Base-by-base conservation (phyloP, 2,329 filamentous ascomycete genomes). In the Aspergillus ochraceoroseus region DNA sequence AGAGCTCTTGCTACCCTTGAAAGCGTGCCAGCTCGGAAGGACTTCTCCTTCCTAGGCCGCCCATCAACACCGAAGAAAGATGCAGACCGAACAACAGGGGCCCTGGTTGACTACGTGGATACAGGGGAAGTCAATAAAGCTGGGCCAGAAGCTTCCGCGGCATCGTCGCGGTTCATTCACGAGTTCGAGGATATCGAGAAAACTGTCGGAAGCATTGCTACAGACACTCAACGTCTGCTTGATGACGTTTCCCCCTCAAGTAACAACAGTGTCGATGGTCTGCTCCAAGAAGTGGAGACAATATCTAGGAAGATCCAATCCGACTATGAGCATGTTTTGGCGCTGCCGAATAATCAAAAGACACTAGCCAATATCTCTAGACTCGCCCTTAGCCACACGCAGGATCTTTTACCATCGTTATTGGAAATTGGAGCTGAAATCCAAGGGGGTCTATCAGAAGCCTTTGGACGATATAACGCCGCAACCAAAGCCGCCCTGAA, bases 301-400 rank as follows among this genome's bases (percentile, higher is more conserved):
- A 74, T 96, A 40, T 82, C 82, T 36, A 87, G 81, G 55, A 95
- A 95, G 65, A 85, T 98, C 34, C 80, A 82, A 32, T 85, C 83
- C 4, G 92, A 96, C 63, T 86, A 87, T 57, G 83, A 88, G 52
- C 82, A 86, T 50, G 79, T 87, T 7, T 70, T 87, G 30, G 74
- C 76, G 4, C 82, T 88, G 48, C 71, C 79, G 1, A 78, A 79
- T 48, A 81, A 81, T 27, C 70, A 81, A n/a, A 82, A 81, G 52
- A 75, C 77, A 3, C 67, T 80, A 26, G 70, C 76, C 5, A 75
- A 76, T 48, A 74, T 77, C 9, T 82, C 79, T 8, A 78, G 81
- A 55, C 79, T 81, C 65, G 80, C 79, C 12, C 66, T 81, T 11
- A 67, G 75, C 15, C 79, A 83, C 52, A 82, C 79, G 2, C 70